A percentile compares a stretch with the other conserved stretches of the same genome.
Conservation (phyloP, 495 filamentous ascomycete genomes). For the Penicillium canescens region DNA sequence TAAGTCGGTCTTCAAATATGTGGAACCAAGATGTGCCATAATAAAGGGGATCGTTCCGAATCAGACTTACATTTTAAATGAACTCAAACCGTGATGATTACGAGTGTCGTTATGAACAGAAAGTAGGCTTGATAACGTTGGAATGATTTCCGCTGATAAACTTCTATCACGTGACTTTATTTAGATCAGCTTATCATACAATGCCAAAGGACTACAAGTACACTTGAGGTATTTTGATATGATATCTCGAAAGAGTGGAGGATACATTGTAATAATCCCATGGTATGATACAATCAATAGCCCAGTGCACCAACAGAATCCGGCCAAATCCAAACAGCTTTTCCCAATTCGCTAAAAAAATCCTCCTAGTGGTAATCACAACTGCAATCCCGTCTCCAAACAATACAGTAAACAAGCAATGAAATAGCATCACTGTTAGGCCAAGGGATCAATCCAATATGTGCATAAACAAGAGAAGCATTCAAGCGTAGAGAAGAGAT, state of each 20-base stretch:
- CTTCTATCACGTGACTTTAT: background rate
- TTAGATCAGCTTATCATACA: too few relatives aligned
- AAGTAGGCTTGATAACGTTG: background rate
- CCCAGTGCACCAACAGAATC: background rate
- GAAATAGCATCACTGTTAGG: background rate
- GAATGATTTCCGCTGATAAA: background rate
- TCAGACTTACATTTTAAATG: slow-evolving; percentile 6
- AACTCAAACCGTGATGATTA: background rate
- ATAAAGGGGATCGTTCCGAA: background rate
- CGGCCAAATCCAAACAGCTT: background rate
- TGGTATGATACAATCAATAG: background rate
- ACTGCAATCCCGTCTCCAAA: background rate
- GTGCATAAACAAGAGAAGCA: slow-evolving; percentile 1
- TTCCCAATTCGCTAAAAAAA: background rate
- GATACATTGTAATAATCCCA: background rate
- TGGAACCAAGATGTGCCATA: background rate
- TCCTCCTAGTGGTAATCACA: background rate
- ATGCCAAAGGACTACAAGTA: too few relatives aligned
- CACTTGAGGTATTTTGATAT: background rate
- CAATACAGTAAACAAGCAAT: background rate
- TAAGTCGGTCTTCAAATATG: background rate
- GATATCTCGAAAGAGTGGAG: slow-evolving; percentile 3
- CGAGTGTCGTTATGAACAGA: too few relatives aligned
- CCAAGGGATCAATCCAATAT: background rate
- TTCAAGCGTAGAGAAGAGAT: background rate